Conservation (phyloP, 768 basidiomycete genomes). For the Leucosporidium creatinivorum region DNA sequence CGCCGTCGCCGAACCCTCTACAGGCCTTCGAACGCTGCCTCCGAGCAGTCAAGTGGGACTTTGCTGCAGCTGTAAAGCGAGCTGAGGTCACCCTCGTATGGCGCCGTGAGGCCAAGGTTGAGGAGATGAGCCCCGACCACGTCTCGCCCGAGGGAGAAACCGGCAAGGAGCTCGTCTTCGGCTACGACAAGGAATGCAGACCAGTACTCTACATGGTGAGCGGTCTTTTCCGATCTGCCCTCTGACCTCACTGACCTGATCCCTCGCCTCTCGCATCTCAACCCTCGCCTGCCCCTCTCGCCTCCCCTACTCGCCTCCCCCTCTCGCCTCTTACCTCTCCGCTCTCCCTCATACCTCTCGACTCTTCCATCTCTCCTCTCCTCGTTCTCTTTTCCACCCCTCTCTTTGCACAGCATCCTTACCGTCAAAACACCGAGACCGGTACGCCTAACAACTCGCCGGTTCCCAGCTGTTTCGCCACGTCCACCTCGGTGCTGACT, state of each 20-base stretch:
- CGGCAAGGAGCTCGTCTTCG: conserved; percentile 72
- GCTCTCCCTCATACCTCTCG: too few species aligned
- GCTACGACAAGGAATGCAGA: conserved; percentile 56
- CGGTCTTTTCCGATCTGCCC: too few species aligned
- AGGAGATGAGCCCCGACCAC: conserved; percentile 52
- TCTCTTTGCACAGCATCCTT: too few species aligned
- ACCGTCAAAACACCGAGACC: conserved; percentile 65
- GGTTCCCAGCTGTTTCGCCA: too few species aligned
- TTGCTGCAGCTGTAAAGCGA: conserved; percentile 52
- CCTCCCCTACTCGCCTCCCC: too few species aligned
- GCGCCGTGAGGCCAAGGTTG: conserved; percentile 70
- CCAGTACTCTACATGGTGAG: conserved; percentile 34
- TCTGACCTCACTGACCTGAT: too few species aligned
- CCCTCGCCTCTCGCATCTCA: too few species aligned
- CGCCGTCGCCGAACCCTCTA: background rate
- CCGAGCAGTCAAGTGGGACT: conserved; percentile 69
- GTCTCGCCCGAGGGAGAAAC: conserved; percentile 73
- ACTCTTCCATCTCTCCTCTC: too few species aligned
- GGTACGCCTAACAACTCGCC: background rate
- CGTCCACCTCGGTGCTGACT: conserved; percentile 38
- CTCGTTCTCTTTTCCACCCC: too few species aligned
- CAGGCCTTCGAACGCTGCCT: conserved; percentile 56
- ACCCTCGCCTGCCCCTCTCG: too few species aligned
- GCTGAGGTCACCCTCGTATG: conserved; percentile 67
- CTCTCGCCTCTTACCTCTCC: too few species aligned